Conservation (phyloP, 371 early-diverging fungal genomes). For the Coemansia sp. region DNA sequence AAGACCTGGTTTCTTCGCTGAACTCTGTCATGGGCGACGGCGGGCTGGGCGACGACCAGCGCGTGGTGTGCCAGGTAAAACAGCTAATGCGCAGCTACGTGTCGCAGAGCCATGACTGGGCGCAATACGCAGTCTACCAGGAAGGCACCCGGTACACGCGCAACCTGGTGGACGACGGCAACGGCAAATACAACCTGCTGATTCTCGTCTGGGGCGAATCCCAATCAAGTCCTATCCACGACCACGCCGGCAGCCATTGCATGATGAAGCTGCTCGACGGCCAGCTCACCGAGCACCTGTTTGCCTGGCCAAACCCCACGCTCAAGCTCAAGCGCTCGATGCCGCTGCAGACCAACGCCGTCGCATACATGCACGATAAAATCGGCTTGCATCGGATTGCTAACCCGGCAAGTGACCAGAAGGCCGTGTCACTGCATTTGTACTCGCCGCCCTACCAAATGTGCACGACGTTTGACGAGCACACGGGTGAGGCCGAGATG, state of each 20-base stretch:
- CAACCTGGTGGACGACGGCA: slow-evolving; percentile 89
- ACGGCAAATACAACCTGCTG: slow-evolving; percentile 91
- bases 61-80: slow-evolving; percentile 25
- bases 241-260: slow-evolving; percentile 92
- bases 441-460: slow-evolving; percentile 88
- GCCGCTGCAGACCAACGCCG: slow-evolving; percentile 63
- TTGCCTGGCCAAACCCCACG: slow-evolving; percentile 64
- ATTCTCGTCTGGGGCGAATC: slow-evolving; percentile 86
- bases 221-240: slow-evolving; percentile 85
- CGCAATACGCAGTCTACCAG: slow-evolving; percentile 75
- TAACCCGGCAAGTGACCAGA: slow-evolving; percentile 62
- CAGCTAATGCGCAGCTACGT: slow-evolving; percentile 42
- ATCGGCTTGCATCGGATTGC: slow-evolving; percentile 86
- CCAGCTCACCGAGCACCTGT: slow-evolving; percentile 76
- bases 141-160: slow-evolving; percentile 71
- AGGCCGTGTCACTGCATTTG: slow-evolving; percentile 86
- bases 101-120: slow-evolving; percentile 64
- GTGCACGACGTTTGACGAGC: slow-evolving; percentile 82
- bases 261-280: slow-evolving; percentile 91
- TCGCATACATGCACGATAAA: slow-evolving; percentile 89
- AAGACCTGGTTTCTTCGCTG: slow-evolving; percentile 8
- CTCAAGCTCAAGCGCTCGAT: slow-evolving; percentile 52
- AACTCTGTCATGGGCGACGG: slow-evolving; percentile 36
- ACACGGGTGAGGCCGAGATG: slow-evolving; percentile 65
- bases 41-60: slow-evolving; percentile 29